Evolutionary conservation across 345 rosid species (phyloP).

Genomic region (Mercurialis annua): DNA sequence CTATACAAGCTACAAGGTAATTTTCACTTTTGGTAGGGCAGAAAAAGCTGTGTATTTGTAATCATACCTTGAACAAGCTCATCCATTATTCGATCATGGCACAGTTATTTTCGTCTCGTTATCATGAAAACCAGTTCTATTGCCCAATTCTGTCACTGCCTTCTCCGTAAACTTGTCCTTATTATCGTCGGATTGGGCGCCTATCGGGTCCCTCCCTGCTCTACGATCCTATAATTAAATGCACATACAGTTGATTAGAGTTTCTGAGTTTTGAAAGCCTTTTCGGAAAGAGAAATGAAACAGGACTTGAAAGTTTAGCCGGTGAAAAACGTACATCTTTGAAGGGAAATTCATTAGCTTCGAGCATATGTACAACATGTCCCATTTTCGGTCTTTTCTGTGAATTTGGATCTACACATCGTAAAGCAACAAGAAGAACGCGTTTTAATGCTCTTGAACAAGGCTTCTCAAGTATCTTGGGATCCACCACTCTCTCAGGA

Average conservation of each 20-base stretch:
- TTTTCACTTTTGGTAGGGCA: background rate
- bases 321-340: constrained; percentile 46
- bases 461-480: constrained; percentile 76
- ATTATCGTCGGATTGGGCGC: constrained; percentile 1
- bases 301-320: background rate
- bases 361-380: constrained; percentile 85
- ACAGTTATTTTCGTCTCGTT: constrained; percentile 20
- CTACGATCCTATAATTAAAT: constrained; percentile 37
- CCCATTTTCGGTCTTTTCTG: constrained; percentile 81
- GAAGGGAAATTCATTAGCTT: constrained; percentile 70
- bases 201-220: constrained; percentile 37
- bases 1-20: background rate
- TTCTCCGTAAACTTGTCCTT: constrained; percentile 20
- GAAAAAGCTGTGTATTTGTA: constrained; percentile 1
- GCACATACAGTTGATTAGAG: background rate
- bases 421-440: constrained; percentile 78
- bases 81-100: constrained; percentile 14
- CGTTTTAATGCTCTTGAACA: constrained; percentile 66
- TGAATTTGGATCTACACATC: constrained; percentile 84
- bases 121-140: constrained; percentile 8
- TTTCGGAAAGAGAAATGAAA: background rate
- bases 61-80: constrained; percentile 16
- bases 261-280: too few species aligned
- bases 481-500: constrained; percentile 81
- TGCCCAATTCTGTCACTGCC: constrained; percentile 22